Percentiles rank a stretch among this genome's conserved stretches.
Evolutionary conservation across 2,329 filamentous ascomycete genomes (phyloP).

Genomic region (Lasiodiplodia hormozganensis): DNA sequence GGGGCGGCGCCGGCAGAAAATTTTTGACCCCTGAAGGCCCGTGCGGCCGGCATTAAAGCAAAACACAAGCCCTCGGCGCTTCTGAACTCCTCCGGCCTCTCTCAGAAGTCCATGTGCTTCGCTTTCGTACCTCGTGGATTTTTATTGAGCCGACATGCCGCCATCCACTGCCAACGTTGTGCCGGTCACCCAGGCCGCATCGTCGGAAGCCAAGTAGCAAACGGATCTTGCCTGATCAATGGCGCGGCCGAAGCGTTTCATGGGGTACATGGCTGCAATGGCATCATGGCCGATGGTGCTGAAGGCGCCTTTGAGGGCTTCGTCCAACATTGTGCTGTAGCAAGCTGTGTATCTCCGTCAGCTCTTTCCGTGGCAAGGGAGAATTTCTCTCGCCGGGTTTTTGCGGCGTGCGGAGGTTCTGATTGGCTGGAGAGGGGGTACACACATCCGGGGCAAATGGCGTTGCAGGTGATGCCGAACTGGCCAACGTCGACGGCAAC

Average conservation of each 20-base stretch:
- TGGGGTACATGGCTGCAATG: slow-evolving; percentile 1
- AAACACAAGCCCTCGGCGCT: no score
- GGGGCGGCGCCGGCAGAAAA: no score
- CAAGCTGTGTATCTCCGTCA: background rate
- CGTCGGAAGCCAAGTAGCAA: slow-evolving; percentile 53
- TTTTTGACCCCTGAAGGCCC: no score
- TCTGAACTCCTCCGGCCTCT: no score
- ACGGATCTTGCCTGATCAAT: slow-evolving; percentile 42
- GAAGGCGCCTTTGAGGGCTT: background rate
- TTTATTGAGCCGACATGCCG: slow-evolving; percentile 34
- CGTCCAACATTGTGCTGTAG: background rate
- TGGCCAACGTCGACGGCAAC: slow-evolving; percentile 52
- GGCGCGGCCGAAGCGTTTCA: slow-evolving; percentile 12
- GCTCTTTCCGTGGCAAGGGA: no score
- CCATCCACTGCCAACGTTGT: slow-evolving; percentile 51
- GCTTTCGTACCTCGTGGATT: background rate
- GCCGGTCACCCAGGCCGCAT: slow-evolving; percentile 53
- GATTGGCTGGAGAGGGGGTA: slow-evolving; percentile 9
- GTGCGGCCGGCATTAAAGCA: no score
- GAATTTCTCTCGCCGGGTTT: background rate
- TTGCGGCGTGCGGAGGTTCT: slow-evolving; percentile 13
- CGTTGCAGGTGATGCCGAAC: slow-evolving; percentile 51
- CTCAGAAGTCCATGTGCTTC: background rate
- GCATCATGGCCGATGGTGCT: background rate
- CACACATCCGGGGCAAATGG: slow-evolving; percentile 52